These are phyloP conservation scores for Pythium brachiatum DNA, from an alignment of 352 stramenopile genomes.

Conservation along the genomic window DNA sequence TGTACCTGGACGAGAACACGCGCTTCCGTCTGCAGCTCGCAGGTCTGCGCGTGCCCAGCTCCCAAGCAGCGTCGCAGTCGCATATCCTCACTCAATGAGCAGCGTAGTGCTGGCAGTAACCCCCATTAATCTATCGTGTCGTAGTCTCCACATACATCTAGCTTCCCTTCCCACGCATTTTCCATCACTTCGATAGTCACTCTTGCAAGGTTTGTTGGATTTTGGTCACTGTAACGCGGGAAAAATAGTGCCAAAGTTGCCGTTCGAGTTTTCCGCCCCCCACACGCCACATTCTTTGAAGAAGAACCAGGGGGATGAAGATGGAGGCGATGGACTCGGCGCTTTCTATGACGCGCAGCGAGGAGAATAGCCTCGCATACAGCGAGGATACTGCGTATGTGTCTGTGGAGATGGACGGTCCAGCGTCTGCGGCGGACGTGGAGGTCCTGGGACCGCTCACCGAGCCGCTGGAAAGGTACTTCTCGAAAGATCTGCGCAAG, in stretches of 20 bases:
- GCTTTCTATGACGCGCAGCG: not conserved
- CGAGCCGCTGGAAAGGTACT: slow-evolving; percentile 36
- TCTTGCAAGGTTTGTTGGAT: not conserved
- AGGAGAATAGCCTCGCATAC: not conserved
- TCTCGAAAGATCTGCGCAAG: slow-evolving; percentile 31
- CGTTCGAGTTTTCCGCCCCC: slow-evolving; percentile 7
- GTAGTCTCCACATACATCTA: too few relatives aligned
- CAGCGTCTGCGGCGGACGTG: not conserved
- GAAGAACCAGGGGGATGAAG: not conserved
- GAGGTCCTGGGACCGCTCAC: slow-evolving; percentile 5
- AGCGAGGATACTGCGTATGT: not conserved
- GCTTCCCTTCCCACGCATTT: too few relatives aligned
- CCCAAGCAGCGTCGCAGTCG: not conserved
- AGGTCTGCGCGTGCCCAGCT: slow-evolving; percentile 14
- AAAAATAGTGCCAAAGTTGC: slow-evolving; percentile 30
- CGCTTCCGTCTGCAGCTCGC: slow-evolving; percentile 23
- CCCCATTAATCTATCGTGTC: too few relatives aligned
- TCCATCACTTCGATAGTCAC: slow-evolving; percentile 19
- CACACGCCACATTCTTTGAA: not conserved
- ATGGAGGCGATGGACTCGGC: not conserved
- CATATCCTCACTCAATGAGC: not conserved
- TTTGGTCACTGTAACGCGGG: slow-evolving; percentile 1
- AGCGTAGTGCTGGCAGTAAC: not conserved
- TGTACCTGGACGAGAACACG: slow-evolving; percentile 19
- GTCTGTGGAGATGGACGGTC: not conserved